Evolutionary conservation across 768 basidiomycete genomes (phyloP).

Genomic region (Clitopilus hobsonii): DNA sequence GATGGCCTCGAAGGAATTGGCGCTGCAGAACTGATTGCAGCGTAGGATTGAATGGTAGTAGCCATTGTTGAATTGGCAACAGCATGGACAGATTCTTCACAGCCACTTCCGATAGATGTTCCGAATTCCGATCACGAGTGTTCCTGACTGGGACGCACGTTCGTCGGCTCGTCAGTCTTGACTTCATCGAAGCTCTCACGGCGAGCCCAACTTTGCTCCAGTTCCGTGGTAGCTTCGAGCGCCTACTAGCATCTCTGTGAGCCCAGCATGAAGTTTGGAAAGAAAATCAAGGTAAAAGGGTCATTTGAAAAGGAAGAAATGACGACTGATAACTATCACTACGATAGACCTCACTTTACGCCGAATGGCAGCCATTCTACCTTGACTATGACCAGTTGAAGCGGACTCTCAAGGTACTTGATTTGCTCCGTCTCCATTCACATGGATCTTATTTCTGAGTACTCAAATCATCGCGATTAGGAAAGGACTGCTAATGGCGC

Average conservation of each 20-base stretch:
- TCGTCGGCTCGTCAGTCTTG: slow-evolving; percentile 13
- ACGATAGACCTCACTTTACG: slow-evolving; percentile 72
- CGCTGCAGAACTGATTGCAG: slow-evolving; percentile 24
- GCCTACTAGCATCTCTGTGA: slow-evolving; percentile 6
- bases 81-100: background rate
- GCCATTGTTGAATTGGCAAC: slow-evolving; percentile 10
- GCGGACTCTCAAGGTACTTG: slow-evolving; percentile 79
- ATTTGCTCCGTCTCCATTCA: too few relatives aligned
- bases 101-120: background rate
- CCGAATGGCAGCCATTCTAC: slow-evolving; percentile 89
- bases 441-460: too few relatives aligned
- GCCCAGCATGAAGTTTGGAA: slow-evolving; percentile 75
- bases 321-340: background rate
- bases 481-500: slow-evolving; percentile 40
- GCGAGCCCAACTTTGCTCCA: background rate
- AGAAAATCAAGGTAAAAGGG: slow-evolving; percentile 48
- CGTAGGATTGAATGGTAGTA: slow-evolving; percentile 23
- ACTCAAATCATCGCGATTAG: slow-evolving; percentile 16
- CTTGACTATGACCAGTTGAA: slow-evolving; percentile 88
- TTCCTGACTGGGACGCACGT: slow-evolving; percentile 21
- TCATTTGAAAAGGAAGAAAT: background rate
- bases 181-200: background rate
- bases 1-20: slow-evolving; percentile 19
- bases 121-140: background rate
- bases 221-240: background rate